Evolutionary conservation across 352 stramenopile genomes (phyloP), one percentile per base, ranked within the genome.

Genomic region (Thraustochytrium striatum): DNA sequence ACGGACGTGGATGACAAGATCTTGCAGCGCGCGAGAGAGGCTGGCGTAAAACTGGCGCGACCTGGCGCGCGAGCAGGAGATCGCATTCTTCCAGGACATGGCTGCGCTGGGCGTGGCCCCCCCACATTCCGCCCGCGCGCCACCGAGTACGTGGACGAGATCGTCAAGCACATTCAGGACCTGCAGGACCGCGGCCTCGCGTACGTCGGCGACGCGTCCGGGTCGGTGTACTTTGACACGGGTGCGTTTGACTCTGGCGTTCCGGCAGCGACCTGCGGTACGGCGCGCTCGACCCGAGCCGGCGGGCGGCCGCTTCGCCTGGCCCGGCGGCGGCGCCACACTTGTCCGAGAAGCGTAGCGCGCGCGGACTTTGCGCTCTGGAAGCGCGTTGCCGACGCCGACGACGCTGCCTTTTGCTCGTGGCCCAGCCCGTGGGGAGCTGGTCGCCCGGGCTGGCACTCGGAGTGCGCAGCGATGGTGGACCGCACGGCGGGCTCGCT

Each of bases 1-100:
- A 99, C 96, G 55, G 96, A 99, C 85, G 93, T 99, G 39, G 96
- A 99, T 85, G 96, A 99, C 86, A 99, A 99, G 88, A 99, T 99
- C 83, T 98, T 99, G 72, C 88, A 97, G 69, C 87, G 94, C 55
- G 59, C 59, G 35, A 47, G 36, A n/a, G 9, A 52, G 59, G n/a
- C n/a, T n/a, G n/a, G n/a, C n/a, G n/a, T n/a, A n/a, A n/a, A n/a
- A n/a, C n/a, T n/a, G n/a, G n/a, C n/a, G n/a, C n/a, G n/a, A n/a
- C n/a, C n/a, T n/a, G n/a, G 86, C 90, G 21, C 72, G 86, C 36
- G 83, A 88, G 62, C 95, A 91, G 79, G 92, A 99, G 85, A 89
- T 90, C 73, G 96, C 97, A 82, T 99, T 98, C 84, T 88, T 98
- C 73, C 90, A 98, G 52, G 96, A 99, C 86, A 99, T 99, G 95